Percentiles rank a stretch among this genome's conserved stretches.
These are phyloP conservation scores for Trichoderma cornu-damae DNA, from an alignment of 2,329 filamentous ascomycete species.

Conservation along the genomic window DNA sequence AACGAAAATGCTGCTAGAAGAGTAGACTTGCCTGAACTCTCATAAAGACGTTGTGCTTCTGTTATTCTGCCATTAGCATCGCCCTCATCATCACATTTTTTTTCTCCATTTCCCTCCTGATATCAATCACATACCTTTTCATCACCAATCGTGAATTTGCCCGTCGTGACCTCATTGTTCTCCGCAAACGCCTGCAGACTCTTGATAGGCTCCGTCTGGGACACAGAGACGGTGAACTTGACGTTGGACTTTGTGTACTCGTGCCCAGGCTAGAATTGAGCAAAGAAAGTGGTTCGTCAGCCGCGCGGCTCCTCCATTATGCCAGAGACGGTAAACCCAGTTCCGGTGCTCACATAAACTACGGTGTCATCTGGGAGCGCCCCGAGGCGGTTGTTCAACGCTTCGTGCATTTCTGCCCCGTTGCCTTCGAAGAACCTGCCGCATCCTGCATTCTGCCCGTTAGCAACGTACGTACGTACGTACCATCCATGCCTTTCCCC, in stretches of 20 bases:
- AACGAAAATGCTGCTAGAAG: neutral
- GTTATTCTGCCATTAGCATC: neutral
- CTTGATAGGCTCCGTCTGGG: conserved; percentile 69
- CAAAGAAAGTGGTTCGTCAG: neutral
- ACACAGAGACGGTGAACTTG: conserved; percentile 74
- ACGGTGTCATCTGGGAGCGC: conserved; percentile 82
- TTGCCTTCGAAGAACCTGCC: conserved; percentile 94
- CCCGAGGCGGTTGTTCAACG: conserved; percentile 79
- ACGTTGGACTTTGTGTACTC: conserved; percentile 98
- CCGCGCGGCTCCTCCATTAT: neutral
- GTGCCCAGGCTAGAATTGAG: conserved; percentile 68
- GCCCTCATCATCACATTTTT: neutral
- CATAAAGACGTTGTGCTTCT: conserved; percentile 98
- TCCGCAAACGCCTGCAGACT: conserved; percentile 72
- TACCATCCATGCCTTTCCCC: too few relatives aligned
- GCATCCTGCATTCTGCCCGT: conserved; percentile 58
- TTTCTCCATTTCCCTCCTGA: neutral
- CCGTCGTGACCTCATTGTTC: conserved; percentile 80
- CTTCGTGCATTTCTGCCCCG: conserved; percentile 84
- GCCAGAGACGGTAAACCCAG: too few relatives aligned
- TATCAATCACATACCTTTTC: conserved; percentile 68
- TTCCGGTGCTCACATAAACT: conserved; percentile 66
- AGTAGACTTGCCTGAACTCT: conserved; percentile 61
- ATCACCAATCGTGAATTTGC: conserved; percentile 92
- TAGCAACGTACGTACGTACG: too few relatives aligned